These are phyloP conservation scores for Amanita rimosa DNA, from an alignment of 768 basidiomycete species.

Conservation along the genomic window DNA sequence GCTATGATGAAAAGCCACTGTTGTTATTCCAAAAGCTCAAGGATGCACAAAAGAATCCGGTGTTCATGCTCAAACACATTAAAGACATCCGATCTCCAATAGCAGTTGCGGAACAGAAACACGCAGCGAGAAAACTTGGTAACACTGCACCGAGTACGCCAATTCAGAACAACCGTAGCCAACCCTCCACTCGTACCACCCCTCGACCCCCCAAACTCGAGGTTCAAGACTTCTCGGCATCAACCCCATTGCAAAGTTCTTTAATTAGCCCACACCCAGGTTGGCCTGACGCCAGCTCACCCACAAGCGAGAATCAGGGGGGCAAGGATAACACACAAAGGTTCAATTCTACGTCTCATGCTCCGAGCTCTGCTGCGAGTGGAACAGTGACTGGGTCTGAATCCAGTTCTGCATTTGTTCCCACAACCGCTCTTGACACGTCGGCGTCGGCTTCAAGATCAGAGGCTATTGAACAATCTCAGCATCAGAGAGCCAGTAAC, in stretches of 20 bases:
- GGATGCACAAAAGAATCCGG: slow-evolving; percentile 94
- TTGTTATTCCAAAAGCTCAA: slow-evolving; percentile 96
- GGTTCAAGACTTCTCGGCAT: slow-evolving; percentile 47
- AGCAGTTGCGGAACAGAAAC: slow-evolving; percentile 93
- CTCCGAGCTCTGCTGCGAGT: slow-evolving; percentile 1
- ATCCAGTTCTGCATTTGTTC: neutral
- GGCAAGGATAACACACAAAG: neutral
- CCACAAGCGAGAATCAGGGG: slow-evolving; percentile 25
- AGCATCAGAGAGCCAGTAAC: slow-evolving; percentile 11
- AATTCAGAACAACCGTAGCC: slow-evolving; percentile 33
- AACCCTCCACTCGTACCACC: slow-evolving; percentile 24
- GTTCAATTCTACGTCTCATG: neutral
- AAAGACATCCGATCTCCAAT: slow-evolving; percentile 97
- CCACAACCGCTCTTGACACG: slow-evolving; percentile 1
- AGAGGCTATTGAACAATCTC: neutral
- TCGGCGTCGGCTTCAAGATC: neutral
- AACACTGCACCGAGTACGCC: slow-evolving; percentile 19
- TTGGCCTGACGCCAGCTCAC: slow-evolving; percentile 69
- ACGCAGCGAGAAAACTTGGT: slow-evolving; percentile 70
- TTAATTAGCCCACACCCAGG: slow-evolving; percentile 56
- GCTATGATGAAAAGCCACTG: slow-evolving; percentile 96
- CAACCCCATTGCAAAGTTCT: slow-evolving; percentile 41
- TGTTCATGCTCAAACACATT: slow-evolving; percentile 97
- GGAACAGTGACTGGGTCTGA: slow-evolving; percentile 7
- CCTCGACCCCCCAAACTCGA: slow-evolving; percentile 60